Evolutionary conservation across 2,329 filamentous ascomycete genomes (phyloP).

Genomic region (Sporothrix humicola): DNA sequence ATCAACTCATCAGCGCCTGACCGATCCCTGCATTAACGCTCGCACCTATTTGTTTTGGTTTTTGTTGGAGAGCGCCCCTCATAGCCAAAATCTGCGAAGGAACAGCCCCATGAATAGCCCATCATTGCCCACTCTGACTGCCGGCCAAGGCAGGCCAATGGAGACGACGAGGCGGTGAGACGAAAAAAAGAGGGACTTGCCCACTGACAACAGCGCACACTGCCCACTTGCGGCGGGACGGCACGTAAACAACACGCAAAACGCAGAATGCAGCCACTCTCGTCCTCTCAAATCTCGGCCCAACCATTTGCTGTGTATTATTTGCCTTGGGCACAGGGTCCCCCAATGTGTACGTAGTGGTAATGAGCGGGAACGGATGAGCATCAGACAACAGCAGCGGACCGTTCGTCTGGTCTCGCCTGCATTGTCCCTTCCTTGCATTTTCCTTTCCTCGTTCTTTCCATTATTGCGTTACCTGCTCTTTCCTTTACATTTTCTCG

Average conservation of each 20-base stretch:
- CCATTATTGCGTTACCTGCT: background rate
- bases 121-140: background rate
- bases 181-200: slow-evolving; percentile 15
- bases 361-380: slow-evolving; percentile 6
- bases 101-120: background rate
- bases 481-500: background rate
- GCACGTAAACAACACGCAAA: slow-evolving; percentile 9
- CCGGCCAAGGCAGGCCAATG: slow-evolving; percentile 19
- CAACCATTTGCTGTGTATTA: slow-evolving; percentile 18
- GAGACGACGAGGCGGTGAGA: slow-evolving; percentile 27
- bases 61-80: slow-evolving; percentile 19
- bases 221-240: slow-evolving; percentile 22
- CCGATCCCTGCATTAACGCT: background rate
- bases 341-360: background rate
- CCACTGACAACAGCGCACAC: background rate
- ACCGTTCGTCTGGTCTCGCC: slow-evolving; percentile 1
- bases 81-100: background rate
- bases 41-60: slow-evolving; percentile 18
- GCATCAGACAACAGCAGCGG: slow-evolving; percentile 13
- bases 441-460: background rate
- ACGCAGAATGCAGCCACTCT: too few relatives aligned
- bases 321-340: slow-evolving; percentile 17
- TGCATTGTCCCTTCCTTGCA: background rate
- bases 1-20: slow-evolving; percentile 12
- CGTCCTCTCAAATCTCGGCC: background rate